phyloP scores from a whole-genome alignment of 768 basidiomycete species.

The Symmetrospora coprosmae region DNA sequence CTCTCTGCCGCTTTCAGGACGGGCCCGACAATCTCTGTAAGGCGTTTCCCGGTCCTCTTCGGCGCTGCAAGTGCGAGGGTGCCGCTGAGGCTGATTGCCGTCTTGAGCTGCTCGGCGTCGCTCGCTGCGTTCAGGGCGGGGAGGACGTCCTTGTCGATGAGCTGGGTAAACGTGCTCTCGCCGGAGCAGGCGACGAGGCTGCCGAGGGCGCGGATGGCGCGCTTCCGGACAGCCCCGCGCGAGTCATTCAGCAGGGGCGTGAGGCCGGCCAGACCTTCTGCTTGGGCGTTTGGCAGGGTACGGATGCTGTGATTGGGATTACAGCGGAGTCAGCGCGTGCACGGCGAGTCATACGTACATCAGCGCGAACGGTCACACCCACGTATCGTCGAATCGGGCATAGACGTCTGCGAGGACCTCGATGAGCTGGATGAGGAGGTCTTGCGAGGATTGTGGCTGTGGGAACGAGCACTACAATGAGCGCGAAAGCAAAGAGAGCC shows the following conservation, averaged over 20 bases:
- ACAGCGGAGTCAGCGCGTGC: not conserved
- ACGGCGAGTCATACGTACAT: too few species aligned
- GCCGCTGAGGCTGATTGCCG: constrained; percentile 48
- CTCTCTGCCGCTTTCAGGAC: constrained; percentile 55
- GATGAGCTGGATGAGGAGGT: constrained; percentile 35
- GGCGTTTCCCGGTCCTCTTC: constrained; percentile 26
- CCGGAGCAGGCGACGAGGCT: constrained; percentile 42
- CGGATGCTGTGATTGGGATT: not conserved
- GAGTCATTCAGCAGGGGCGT: constrained; percentile 48
- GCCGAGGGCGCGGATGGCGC: constrained; percentile 66
- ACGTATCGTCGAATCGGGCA: constrained; percentile 30
- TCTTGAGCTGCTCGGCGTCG: constrained; percentile 23
- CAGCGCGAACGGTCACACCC: not conserved
- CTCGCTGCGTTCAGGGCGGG: constrained; percentile 9
- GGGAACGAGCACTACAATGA: not conserved
- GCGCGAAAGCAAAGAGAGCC: not conserved
- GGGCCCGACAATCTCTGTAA: constrained; percentile 44
- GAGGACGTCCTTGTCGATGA: constrained; percentile 21
- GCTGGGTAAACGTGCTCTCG: constrained; percentile 18
- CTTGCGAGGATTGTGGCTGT: constrained; percentile 32
- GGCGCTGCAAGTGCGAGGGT: constrained; percentile 40
- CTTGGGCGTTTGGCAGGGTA: constrained; percentile 45
- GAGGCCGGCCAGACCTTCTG: constrained; percentile 65
- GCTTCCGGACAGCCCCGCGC: constrained; percentile 78
- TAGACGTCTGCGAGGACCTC: constrained; percentile 35